phyloP scores from a whole-genome alignment of 257 asterid genomes.

The Ballota nigra region DNA sequence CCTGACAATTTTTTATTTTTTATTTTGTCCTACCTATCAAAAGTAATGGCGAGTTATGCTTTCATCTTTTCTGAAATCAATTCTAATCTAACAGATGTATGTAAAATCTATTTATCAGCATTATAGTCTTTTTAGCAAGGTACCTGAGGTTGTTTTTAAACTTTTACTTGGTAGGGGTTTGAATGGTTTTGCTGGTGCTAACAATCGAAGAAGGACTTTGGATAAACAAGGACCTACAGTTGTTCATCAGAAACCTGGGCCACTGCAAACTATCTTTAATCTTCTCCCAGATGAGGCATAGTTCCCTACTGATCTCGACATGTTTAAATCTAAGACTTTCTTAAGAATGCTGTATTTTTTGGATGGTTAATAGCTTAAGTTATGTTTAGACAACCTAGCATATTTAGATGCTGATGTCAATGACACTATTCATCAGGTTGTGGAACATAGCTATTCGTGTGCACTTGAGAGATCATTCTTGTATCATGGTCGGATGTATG shows the following conservation, averaged over 20 bases:
- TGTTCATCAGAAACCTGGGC: constrained; percentile 94
- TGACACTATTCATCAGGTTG: constrained; percentile 53
- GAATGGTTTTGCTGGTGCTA: constrained; percentile 66
- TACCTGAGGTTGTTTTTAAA: constrained; percentile 38
- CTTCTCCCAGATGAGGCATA: constrained; percentile 92
- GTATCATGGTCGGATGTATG: constrained; percentile 96
- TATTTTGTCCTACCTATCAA: not conserved
- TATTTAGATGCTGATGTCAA: constrained; percentile 30
- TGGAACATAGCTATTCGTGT: constrained; percentile 94
- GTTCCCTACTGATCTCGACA: constrained; percentile 19
- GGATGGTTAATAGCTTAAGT: constrained; percentile 6
- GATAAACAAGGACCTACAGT: constrained; percentile 77
- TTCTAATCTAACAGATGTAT: not conserved
- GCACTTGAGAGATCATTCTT: constrained; percentile 97
- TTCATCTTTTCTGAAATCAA: not conserved
- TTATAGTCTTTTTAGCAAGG: constrained; percentile 6
- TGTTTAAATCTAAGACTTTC: constrained; percentile 12
- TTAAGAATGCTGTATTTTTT: constrained; percentile 16
- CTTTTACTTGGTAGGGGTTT: constrained; percentile 66
- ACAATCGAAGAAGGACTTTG: constrained; percentile 54
- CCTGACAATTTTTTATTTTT: not conserved
- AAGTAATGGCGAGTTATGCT: not conserved
- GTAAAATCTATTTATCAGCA: not conserved
- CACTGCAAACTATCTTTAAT: constrained; percentile 84
- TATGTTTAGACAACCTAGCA: constrained; percentile 13